Evolutionary conservation across 2,329 filamentous ascomycete species (phyloP).

Genomic region (Ophiocordyceps robertsii): DNA sequence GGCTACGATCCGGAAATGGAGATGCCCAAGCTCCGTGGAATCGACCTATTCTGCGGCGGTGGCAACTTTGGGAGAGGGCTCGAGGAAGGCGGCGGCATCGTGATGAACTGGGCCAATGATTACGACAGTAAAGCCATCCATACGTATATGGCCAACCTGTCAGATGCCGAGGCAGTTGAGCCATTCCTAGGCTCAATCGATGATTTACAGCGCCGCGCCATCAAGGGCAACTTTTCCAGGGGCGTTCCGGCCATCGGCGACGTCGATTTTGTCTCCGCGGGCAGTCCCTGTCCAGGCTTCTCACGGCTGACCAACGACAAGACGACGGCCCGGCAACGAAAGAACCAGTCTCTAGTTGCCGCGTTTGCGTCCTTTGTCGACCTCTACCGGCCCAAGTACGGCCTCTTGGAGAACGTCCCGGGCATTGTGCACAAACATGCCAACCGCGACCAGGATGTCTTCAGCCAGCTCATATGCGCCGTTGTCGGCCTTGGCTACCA

Average conservation of each 20-base stretch:
- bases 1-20: conserved; percentile 34
- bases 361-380: conserved; percentile 66
- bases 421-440: conserved; percentile 41
- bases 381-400: conserved; percentile 61
- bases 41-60: conserved; percentile 68
- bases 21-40: conserved; percentile 34
- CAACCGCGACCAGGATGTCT: conserved; percentile 45
- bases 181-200: conserved; percentile 63
- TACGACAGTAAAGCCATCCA: conserved; percentile 50
- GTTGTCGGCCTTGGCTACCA: conserved; percentile 71
- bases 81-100: conserved; percentile 54
- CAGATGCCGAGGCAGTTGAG: conserved; percentile 22
- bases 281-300: conserved; percentile 69
- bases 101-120: conserved; percentile 58
- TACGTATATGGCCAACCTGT: conserved; percentile 57
- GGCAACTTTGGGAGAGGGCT: conserved; percentile 67
- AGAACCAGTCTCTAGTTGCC: conserved; percentile 65
- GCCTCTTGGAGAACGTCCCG: conserved; percentile 64
- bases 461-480: conserved; percentile 59
- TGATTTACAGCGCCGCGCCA: conserved; percentile 42
- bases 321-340: conserved; percentile 38
- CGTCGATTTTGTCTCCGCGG: conserved; percentile 57
- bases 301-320: conserved; percentile 48
- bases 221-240: conserved; percentile 32
- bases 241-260: conserved; percentile 45